phyloP scores from a whole-genome alignment of 371 early-diverging fungal species.

The Mucor plumbeus region DNA sequence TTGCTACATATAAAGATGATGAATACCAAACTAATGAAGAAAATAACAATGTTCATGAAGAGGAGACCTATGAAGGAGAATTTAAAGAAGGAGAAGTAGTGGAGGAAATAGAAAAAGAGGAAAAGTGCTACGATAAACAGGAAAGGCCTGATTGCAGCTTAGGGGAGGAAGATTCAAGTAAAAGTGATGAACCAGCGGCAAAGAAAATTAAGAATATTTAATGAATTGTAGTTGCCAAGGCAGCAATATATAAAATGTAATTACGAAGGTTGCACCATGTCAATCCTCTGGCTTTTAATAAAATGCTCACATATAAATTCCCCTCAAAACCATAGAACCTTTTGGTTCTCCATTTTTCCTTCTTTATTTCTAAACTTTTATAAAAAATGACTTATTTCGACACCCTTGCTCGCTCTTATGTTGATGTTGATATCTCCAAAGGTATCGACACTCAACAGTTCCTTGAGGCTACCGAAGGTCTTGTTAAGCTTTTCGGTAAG shows the following conservation, averaged over 20 bases:
- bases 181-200: neutral
- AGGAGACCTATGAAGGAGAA: neutral
- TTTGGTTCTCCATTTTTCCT: neutral
- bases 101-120: neutral
- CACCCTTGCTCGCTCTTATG: slow-evolving; percentile 67
- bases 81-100: neutral
- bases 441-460: slow-evolving; percentile 86
- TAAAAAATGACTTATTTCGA: slow-evolving; percentile 65
- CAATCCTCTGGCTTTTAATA: slow-evolving; percentile 1
- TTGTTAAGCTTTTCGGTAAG: slow-evolving; percentile 86
- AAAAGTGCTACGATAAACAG: neutral
- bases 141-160: neutral
- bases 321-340: neutral
- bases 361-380: neutral
- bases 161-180: neutral
- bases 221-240: neutral
- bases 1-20: neutral
- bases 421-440: slow-evolving; percentile 70
- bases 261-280: slow-evolving; percentile 4
- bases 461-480: slow-evolving; percentile 83
- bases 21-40: neutral
- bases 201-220: neutral
- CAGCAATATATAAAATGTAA: neutral
- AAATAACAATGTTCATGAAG: neutral
- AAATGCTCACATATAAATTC: neutral